phyloP scores from a whole-genome alignment of 2,329 filamentous ascomycete species.

The Colletotrichum kahawae region DNA sequence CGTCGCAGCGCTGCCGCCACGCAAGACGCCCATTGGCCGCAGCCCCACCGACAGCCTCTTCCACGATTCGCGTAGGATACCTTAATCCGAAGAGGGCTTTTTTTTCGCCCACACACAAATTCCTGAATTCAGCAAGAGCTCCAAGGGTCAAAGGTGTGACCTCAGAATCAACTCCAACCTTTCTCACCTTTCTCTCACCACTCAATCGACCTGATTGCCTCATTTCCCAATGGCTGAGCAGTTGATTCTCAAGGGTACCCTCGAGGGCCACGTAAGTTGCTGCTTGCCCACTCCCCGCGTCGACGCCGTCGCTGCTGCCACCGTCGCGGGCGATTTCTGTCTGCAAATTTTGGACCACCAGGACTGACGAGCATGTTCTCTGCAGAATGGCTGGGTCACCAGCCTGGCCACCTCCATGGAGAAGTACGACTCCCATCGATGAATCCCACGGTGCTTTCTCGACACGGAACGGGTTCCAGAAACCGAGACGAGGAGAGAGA shows the following conservation, averaged over 20 bases:
- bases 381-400: constrained; percentile 95
- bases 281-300: constrained; percentile 22
- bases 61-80: neutral
- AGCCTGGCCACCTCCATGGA: constrained; percentile 97
- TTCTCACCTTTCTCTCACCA: constrained; percentile 37
- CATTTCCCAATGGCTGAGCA: constrained; percentile 81
- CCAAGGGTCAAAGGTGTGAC: constrained; percentile 22
- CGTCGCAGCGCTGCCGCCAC: neutral
- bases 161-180: constrained; percentile 36
- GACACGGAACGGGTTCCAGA: neutral
- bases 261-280: constrained; percentile 87
- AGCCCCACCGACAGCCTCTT: neutral
- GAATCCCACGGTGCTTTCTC: neutral
- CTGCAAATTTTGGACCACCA: neutral
- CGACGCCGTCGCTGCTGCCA: constrained; percentile 26
- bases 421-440: constrained; percentile 70
- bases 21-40: neutral
- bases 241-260: constrained; percentile 94
- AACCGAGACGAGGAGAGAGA: constrained; percentile 15
- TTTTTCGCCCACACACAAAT: constrained; percentile 59
- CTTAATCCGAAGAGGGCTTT: constrained; percentile 24
- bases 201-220: constrained; percentile 43
- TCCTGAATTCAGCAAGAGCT: constrained; percentile 36
- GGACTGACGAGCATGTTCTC: constrained; percentile 23
- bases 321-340: neutral